phyloP scores from a whole-genome alignment of 495 filamentous ascomycete genomes.

The Aspergillus wentii region DNA sequence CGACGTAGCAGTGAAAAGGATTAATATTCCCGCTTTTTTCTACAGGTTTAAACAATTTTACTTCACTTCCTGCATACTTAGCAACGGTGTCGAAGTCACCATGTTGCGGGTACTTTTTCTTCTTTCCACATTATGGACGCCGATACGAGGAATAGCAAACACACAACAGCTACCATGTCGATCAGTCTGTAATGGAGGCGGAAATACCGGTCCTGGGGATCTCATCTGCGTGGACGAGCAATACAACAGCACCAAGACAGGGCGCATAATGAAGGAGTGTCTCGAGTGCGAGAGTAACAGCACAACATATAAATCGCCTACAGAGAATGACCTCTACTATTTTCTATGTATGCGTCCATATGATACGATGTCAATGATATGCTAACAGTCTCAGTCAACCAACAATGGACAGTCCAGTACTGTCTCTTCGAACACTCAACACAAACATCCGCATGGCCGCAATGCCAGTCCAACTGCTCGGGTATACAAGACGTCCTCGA shows the following conservation, averaged over 20 bases:
- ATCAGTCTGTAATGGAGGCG: too few relatives aligned
- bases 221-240: neutral
- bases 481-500: neutral
- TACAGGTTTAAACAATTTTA: too few relatives aligned
- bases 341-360: neutral
- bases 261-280: neutral
- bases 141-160: too few relatives aligned
- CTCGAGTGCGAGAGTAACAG: neutral
- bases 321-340: neutral
- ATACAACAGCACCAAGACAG: neutral
- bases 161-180: too few relatives aligned
- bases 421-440: constrained; percentile 1
- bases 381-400: neutral
- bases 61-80: too few relatives aligned
- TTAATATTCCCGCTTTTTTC: too few relatives aligned
- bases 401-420: neutral
- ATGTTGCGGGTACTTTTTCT: too few relatives aligned
- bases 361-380: too few relatives aligned
- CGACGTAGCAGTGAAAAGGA: too few relatives aligned
- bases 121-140: too few relatives aligned
- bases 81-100: too few relatives aligned
- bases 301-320: neutral
- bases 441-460: neutral
- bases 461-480: neutral
- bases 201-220: neutral